These are phyloP conservation scores for Penicillium hordei DNA, from an alignment of 2,329 filamentous ascomycete species.

Conservation along the genomic window DNA sequence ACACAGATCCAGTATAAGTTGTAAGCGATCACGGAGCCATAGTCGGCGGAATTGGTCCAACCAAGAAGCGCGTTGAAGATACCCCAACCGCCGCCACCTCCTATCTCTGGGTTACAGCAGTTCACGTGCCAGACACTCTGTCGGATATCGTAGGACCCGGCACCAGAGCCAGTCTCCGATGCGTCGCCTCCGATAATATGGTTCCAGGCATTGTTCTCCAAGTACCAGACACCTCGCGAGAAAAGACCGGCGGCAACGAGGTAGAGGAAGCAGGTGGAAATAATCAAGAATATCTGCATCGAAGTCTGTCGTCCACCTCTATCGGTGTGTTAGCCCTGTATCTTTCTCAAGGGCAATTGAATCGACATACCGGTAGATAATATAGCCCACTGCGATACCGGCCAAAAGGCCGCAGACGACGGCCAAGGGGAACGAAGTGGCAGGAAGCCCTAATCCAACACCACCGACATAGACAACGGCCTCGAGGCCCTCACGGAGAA, in stretches of 20 bases:
- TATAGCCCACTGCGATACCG: conserved; percentile 66
- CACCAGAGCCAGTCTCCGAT: conserved; percentile 62
- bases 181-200: conserved; percentile 47
- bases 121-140: conserved; percentile 82
- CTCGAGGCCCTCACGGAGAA: conserved; percentile 83
- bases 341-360: not conserved
- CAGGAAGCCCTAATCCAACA: conserved; percentile 73
- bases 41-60: conserved; percentile 85
- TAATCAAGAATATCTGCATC: conserved; percentile 75
- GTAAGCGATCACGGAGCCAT: conserved; percentile 81
- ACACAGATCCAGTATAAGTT: conserved; percentile 71
- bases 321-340: not conserved
- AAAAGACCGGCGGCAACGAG: conserved; percentile 81
- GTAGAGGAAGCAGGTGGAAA: conserved; percentile 80
- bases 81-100: conserved; percentile 77
- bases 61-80: conserved; percentile 83
- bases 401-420: conserved; percentile 70
- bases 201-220: conserved; percentile 63
- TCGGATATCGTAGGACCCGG: conserved; percentile 76
- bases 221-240: conserved; percentile 71
- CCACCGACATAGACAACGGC: conserved; percentile 84
- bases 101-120: conserved; percentile 72
- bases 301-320: conserved; percentile 64
- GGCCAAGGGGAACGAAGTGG: conserved; percentile 73
- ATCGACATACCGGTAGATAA: conserved; percentile 70